Base-by-base conservation (phyloP, 2,329 filamentous ascomycete genomes). In the Penicillium capsulatum region DNA sequence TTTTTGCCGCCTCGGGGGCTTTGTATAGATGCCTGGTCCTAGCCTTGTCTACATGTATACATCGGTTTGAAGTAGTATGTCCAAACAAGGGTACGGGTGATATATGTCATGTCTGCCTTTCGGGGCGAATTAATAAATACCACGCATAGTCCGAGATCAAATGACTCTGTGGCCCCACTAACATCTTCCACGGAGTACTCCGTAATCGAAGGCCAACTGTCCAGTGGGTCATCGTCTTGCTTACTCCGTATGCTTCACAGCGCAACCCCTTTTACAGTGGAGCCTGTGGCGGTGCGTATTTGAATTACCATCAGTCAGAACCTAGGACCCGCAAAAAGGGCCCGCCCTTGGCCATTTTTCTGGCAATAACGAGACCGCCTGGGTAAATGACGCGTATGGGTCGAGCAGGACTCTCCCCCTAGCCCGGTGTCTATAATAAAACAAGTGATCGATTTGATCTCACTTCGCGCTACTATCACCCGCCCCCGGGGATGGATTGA, bases 241-340 rank as follows among this genome's bases (percentile, higher is more conserved):
- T 22, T 22, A 5, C 19, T 9, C 19, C 5, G 5, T 5, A 22
- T 22, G 19, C 19, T 22, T 9, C 5, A 22, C 38, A 44, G 38
- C 33, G 27, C 38, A 44, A 40, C 33, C 45, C 50, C 51, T 50
- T 46, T 54, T 48, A 43, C 44, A 43, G 50, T 48, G 44, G 49
- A 48, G 28, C 17, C 44, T 44, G 50, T 53, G 51, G 51, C 49
- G 47, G 51, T 51, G 51, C 44, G 51, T 52, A 46, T 36, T 14
- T 2, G 36, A 41, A 53, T 46, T 44, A 53, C 50, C 10, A 13
- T 17, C 1, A 19, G 30, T 37, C 9, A 31, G 20, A 26, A 32
- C 11, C 17, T 22, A 34, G 31, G 20, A 13, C 13, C 27, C 19
- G 28, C 24, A 15, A 6, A 28, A 4, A 15, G 6, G 7, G 3